These are phyloP conservation scores for Gracilaria vermiculophylla DNA, from an alignment of 23 red algal species.

Conservation along the genomic window DNA sequence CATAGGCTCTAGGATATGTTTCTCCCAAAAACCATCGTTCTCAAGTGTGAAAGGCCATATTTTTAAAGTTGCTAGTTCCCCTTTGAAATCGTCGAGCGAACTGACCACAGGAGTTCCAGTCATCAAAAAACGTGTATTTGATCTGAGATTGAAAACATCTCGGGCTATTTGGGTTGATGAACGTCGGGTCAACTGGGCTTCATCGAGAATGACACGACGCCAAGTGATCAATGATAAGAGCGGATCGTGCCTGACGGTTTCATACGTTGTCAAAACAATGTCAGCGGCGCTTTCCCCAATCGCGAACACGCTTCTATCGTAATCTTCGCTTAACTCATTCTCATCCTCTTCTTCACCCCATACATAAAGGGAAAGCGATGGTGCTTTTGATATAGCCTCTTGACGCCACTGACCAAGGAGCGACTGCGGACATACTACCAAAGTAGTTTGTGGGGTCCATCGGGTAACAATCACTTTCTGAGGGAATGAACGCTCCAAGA, in stretches of 20 bases:
- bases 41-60: constrained; percentile 62
- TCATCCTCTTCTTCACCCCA: constrained; percentile 18
- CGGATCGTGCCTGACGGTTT: constrained; percentile 14
- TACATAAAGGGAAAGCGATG: constrained; percentile 33
- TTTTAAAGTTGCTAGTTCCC: constrained; percentile 47
- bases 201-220: constrained; percentile 59
- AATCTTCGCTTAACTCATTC: not conserved
- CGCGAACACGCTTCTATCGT: not conserved
- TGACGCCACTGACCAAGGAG: constrained; percentile 57
- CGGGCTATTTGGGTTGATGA: constrained; percentile 45
- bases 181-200: constrained; percentile 66
- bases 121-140: constrained; percentile 56
- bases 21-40: constrained; percentile 62
- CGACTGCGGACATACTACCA: constrained; percentile 34
- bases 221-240: constrained; percentile 46
- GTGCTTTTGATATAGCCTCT: constrained; percentile 35
- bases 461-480: constrained; percentile 25
- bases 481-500: constrained; percentile 21
- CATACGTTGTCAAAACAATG: constrained; percentile 58
- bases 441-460: constrained; percentile 42
- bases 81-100: constrained; percentile 40
- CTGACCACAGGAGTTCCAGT: constrained; percentile 51
- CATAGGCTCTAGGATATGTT: constrained; percentile 1
- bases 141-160: constrained; percentile 59
- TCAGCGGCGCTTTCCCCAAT: constrained; percentile 47